Evolutionary conservation across 306 rosid genomes (phyloP).

Genomic region (Cotoneaster glaucophyllus): DNA sequence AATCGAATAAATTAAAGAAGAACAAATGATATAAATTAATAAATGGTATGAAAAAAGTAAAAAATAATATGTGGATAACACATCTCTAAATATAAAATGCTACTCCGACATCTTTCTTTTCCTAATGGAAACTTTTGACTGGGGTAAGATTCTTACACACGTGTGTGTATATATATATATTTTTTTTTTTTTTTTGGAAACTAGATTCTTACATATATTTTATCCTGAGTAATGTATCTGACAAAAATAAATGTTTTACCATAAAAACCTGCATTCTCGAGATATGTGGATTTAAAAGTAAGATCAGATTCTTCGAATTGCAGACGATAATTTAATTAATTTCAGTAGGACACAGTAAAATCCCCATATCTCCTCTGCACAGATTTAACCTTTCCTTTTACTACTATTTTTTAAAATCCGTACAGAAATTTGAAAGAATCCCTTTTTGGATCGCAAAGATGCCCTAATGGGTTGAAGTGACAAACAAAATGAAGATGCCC

Average conservation of each 20-base stretch:
- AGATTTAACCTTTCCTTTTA: background rate
- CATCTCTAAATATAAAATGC: no score
- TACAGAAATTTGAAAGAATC: no score
- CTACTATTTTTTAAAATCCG: no score
- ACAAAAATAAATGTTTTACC: background rate
- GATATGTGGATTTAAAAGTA: background rate
- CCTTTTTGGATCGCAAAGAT: background rate
- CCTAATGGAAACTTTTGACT: no score
- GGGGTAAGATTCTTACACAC: background rate
- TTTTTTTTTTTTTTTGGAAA: no score
- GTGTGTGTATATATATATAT: no score
- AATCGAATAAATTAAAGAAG: no score
- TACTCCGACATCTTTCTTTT: no score
- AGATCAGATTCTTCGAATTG: background rate
- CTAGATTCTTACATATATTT: background rate
- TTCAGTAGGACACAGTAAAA: background rate
- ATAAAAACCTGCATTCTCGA: background rate
- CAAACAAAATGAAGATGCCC: conserved; percentile 6
- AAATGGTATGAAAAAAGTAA: no score
- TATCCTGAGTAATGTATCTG: background rate
- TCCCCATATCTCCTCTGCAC: background rate
- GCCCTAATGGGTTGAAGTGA: conserved; percentile 4
- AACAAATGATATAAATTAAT: no score
- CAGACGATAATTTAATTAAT: background rate
- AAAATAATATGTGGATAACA: no score